phyloP scores from a whole-genome alignment of 208 protist genomes.

The Giardia muris region DNA sequence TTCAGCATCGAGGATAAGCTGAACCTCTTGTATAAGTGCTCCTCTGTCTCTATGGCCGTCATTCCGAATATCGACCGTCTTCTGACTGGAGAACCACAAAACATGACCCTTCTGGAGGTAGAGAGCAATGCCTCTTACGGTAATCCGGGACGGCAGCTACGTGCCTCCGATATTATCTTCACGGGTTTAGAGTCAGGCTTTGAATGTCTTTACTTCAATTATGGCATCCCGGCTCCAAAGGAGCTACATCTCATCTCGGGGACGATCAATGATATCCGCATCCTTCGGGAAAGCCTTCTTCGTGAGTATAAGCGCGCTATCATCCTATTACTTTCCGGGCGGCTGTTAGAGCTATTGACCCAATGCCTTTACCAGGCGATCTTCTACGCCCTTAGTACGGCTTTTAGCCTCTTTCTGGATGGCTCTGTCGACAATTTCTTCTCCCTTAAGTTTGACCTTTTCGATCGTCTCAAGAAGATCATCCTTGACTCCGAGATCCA shows the following conservation, averaged over 20 bases:
- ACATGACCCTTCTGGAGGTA: background rate
- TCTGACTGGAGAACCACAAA: background rate
- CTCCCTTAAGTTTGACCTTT: background rate
- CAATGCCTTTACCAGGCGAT: background rate
- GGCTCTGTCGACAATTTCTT: background rate
- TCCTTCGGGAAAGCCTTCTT: background rate
- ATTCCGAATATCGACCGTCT: background rate
- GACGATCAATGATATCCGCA: background rate
- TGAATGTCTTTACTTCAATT: background rate
- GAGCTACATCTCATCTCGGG: background rate
- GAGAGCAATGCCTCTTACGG: background rate
- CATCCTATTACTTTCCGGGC: background rate
- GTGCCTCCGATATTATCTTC: background rate
- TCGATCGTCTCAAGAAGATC: background rate
- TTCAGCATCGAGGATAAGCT: background rate
- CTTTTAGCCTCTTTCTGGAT: background rate
- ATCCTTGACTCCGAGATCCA: background rate
- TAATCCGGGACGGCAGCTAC: background rate
- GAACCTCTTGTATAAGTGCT: background rate
- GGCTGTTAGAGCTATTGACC: background rate
- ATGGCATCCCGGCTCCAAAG: background rate
- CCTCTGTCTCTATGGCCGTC: background rate
- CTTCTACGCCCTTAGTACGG: background rate
- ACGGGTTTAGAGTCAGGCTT: background rate
- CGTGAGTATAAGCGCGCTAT: background rate